A percentile compares a stretch with the other conserved stretches of the same genome.
Evolutionary conservation across 164 flowering plant genomes (phyloP).

Genomic region (Hamamelis virginiana): DNA sequence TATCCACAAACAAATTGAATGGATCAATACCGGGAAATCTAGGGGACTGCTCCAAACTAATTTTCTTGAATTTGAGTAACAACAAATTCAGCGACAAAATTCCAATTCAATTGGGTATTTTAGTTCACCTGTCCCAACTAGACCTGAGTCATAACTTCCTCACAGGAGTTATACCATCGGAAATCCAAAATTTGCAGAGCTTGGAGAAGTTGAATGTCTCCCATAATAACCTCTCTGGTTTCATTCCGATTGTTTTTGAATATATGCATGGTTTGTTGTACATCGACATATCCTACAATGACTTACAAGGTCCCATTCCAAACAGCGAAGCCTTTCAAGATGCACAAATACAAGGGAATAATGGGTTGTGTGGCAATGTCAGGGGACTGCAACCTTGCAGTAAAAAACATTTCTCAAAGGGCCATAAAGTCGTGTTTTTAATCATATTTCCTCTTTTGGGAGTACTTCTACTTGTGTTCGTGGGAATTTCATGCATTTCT

Average conservation of each 20-base stretch:
- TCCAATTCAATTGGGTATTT: constrained; percentile 5
- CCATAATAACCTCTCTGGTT: constrained; percentile 23
- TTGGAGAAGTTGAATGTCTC: constrained; percentile 23
- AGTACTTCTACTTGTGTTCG: constrained; percentile 4
- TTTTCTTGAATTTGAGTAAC: constrained; percentile 1
- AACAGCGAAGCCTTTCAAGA: constrained; percentile 16
- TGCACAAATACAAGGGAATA: constrained; percentile 14
- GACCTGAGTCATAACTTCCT: constrained; percentile 4
- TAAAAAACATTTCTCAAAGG: too few relatives aligned
- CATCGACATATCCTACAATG: constrained; percentile 23
- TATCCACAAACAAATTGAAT: neutral
- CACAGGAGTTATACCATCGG: constrained; percentile 12
- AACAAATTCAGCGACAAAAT: constrained; percentile 8
- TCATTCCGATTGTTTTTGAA: constrained; percentile 7
- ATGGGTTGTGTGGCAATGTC: constrained; percentile 23
- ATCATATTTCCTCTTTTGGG: constrained; percentile 6
- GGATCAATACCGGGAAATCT: constrained; percentile 12
- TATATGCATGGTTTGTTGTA: constrained; percentile 10
- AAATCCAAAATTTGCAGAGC: constrained; percentile 4
- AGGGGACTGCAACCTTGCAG: constrained; percentile 15
- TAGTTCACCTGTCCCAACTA: constrained; percentile 9
- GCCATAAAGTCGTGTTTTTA: constrained; percentile 4
- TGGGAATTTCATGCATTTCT: neutral
- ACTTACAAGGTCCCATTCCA: constrained; percentile 21
- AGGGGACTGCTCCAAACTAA: neutral